Evolutionary conservation across 805 yeast species (phyloP).

Genomic region (Cyberlindnera maclurae): DNA sequence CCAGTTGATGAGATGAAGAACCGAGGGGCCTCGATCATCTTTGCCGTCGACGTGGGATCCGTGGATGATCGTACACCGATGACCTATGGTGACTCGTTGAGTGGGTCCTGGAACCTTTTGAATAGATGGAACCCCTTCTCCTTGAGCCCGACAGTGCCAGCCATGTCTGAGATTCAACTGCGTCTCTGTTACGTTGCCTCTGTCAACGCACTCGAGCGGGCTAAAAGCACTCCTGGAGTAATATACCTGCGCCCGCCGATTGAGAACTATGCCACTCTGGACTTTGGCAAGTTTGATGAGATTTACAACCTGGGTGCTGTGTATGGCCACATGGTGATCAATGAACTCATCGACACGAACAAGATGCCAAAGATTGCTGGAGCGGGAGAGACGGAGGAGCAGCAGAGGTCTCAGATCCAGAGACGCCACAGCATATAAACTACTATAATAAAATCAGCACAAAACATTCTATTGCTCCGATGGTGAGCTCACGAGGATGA

Average conservation of each 20-base stretch:
- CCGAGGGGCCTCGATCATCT: slow-evolving; percentile 76
- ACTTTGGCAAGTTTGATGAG: slow-evolving; percentile 87
- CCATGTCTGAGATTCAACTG: slow-evolving; percentile 91
- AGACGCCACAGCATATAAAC: slow-evolving; percentile 62
- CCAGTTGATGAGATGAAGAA: slow-evolving; percentile 91
- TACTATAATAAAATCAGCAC: neutral
- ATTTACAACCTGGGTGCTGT: slow-evolving; percentile 73
- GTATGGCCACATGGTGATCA: slow-evolving; percentile 58
- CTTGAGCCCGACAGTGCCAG: slow-evolving; percentile 79
- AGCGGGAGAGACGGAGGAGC: slow-evolving; percentile 25
- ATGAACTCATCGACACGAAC: slow-evolving; percentile 43
- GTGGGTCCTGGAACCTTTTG: slow-evolving; percentile 86
- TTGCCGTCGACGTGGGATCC: slow-evolving; percentile 96
- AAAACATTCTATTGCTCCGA: neutral
- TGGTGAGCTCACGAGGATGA: slow-evolving; percentile 54
- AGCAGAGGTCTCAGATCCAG: slow-evolving; percentile 26
- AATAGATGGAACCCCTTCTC: slow-evolving; percentile 91
- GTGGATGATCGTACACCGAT: slow-evolving; percentile 86
- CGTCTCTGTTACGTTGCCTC: slow-evolving; percentile 92
- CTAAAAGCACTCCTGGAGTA: slow-evolving; percentile 79
- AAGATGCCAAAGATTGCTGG: slow-evolving; percentile 62
- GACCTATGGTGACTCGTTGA: slow-evolving; percentile 86
- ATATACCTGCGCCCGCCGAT: slow-evolving; percentile 90
- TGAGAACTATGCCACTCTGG: slow-evolving; percentile 85
- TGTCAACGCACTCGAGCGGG: slow-evolving; percentile 85